Evolutionary conservation across 331 rosid genomes (phyloP), one percentile per base, ranked within the genome.

Genomic region (Prunus yedoensis): DNA sequence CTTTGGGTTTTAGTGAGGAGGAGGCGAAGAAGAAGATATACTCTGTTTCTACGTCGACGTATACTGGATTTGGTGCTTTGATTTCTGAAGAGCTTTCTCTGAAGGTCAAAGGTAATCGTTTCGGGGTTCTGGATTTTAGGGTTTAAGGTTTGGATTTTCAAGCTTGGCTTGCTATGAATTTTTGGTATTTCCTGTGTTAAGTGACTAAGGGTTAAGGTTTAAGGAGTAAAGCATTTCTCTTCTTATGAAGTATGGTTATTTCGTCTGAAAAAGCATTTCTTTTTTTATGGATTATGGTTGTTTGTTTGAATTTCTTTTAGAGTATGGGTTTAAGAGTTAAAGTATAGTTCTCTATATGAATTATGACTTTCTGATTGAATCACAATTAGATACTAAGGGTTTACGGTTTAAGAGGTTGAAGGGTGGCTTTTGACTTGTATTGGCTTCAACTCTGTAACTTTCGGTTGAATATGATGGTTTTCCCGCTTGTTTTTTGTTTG

Each of bases 11-110:
- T 58, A 94, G 99, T 52, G 97, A 92, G 85, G 97, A 94, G 73
- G 97, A 92, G 73, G 99, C 99, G 4, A 94, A 77, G 72, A 89
- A 85, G 89, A 92, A 90, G 85, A 94, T 94, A 73, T 94, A 94
- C 92, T 94, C 97, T 18, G 97, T 94, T 64, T 82, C 92, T 63
- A 86, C 93, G 8, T 17, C 81, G 50, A 80, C 96, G 0, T 94
- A 94, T 71, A 92, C 93, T 16, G 97, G 97, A 11, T 94, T 92
- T 74, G 99, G 99, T 8, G 97, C 96, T 56, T 85, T 88, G 84
- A 89, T 92, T 84, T 87, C 96, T 2, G 96, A 94, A 70, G 99
- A 94, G 86, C 92, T 92, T 72, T 94, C 97, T 28, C 68, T 75
- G 59, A 94, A 90, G 81, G 77, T 88, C 50, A 94, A 91, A 91